Conservation (phyloP, 2,329 filamentous ascomycete species). For the Pseudocercospora musae region DNA sequence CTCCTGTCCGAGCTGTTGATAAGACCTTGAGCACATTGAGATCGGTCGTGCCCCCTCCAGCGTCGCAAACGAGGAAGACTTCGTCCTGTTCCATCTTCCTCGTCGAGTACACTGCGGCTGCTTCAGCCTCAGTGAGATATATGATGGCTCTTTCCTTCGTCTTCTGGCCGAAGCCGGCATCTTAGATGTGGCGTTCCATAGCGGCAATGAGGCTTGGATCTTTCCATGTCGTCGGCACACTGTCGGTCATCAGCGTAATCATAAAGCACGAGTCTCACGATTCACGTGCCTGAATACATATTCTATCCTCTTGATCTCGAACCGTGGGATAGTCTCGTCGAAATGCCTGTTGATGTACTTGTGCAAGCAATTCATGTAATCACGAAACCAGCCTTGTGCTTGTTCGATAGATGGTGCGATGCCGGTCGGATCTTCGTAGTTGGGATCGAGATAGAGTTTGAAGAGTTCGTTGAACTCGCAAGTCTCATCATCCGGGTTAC, state of each 20-base stretch:
- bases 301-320: slow-evolving; percentile 8
- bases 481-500: slow-evolving; percentile 11
- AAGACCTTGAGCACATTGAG: slow-evolving; percentile 39
- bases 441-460: slow-evolving; percentile 25
- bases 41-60: slow-evolving; percentile 50
- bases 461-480: slow-evolving; percentile 19
- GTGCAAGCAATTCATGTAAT: slow-evolving; percentile 17
- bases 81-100: slow-evolving; percentile 37
- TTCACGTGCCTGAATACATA: slow-evolving; percentile 2
- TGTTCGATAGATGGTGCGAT: slow-evolving; percentile 6
- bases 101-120: slow-evolving; percentile 51
- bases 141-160: slow-evolving; percentile 29
- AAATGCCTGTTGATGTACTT: slow-evolving; percentile 8
- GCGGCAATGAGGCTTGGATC: neutral
- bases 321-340: slow-evolving; percentile 6
- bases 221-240: neutral
- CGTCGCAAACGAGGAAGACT: slow-evolving; percentile 50
- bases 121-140: slow-evolving; percentile 53
- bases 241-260: too few species aligned
- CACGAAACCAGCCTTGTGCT: slow-evolving; percentile 16
- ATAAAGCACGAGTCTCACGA: too few species aligned
- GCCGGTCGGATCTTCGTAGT: slow-evolving; percentile 6
- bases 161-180: slow-evolving; percentile 3
- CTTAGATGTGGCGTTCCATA: slow-evolving; percentile 1
- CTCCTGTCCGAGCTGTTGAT: neutral